These are phyloP conservation scores for Cicer judaicum DNA, from an alignment of 306 rosid genomes.

Conservation along the genomic window DNA sequence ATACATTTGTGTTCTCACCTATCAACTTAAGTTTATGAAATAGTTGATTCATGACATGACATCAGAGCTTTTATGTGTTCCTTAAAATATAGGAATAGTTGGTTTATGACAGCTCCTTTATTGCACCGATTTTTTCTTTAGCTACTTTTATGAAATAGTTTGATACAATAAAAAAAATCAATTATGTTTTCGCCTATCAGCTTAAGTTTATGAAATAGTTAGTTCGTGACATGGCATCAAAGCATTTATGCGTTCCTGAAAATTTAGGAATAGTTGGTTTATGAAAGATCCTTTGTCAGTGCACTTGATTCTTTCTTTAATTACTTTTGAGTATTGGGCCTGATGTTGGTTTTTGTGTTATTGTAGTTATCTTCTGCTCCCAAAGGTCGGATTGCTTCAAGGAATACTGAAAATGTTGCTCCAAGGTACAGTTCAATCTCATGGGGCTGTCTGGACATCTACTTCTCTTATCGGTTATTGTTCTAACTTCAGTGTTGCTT, in stretches of 20 bases:
- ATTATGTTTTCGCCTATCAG: neutral
- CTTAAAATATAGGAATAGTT: neutral
- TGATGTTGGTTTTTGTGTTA: conserved; percentile 34
- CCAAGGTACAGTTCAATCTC: conserved; percentile 51
- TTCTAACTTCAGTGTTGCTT: neutral
- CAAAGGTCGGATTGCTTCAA: conserved; percentile 88
- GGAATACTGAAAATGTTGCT: conserved; percentile 64
- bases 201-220: conserved; percentile 5
- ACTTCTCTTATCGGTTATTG: neutral
- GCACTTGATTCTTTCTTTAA: conserved; percentile 12
- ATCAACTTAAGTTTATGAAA: neutral
- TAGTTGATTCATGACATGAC: neutral
- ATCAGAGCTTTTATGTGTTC: neutral
- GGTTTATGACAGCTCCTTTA: neutral
- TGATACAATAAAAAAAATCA: neutral
- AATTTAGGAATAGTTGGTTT: neutral
- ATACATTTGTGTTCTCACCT: neutral
- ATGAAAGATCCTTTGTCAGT: neutral
- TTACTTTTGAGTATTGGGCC: conserved; percentile 22
- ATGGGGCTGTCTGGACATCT: neutral
- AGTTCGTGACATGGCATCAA: neutral
- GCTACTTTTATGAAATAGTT: too few species aligned
- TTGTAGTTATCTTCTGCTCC: conserved; percentile 94
- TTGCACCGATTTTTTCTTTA: too few species aligned
- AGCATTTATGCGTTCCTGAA: neutral